A percentile compares a stretch with the other conserved stretches of the same genome.
phyloP scores from a whole-genome alignment of 73 alveolate species.

The Stentor coeruleus region DNA sequence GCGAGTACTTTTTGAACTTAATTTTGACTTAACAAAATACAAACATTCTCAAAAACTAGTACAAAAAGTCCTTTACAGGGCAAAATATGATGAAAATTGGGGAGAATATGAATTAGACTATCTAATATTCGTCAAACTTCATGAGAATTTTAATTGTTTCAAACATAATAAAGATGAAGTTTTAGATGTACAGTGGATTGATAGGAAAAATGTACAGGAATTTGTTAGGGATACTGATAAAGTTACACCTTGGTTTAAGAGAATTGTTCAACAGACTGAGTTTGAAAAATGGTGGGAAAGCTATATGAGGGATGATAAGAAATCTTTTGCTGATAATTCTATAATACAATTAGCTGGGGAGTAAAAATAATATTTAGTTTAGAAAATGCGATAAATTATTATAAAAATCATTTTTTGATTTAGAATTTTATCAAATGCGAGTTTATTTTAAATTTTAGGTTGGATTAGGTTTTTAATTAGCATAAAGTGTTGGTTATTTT shows the following conservation, averaged over 20 bases:
- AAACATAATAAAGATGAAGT: background rate
- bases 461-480: conserved; percentile 74
- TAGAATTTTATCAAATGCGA: too few species aligned
- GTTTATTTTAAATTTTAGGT: background rate
- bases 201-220: background rate
- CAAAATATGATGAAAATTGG: conserved; percentile 64
- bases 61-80: conserved; percentile 66
- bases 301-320: conserved; percentile 4
- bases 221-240: conserved; percentile 39
- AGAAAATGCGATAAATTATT: too few species aligned
- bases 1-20: too few species aligned
- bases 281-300: conserved; percentile 55
- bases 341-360: too few species aligned
- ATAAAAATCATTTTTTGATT: too few species aligned
- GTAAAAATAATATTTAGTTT: too few species aligned
- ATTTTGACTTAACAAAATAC: too few species aligned
- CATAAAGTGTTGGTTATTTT: conserved; percentile 81
- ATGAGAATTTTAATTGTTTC: background rate
- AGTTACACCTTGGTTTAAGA: conserved; percentile 89
- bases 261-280: conserved; percentile 49
- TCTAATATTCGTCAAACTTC: background rate
- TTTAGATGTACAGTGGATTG: background rate
- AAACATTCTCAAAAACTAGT: background rate
- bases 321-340: too few species aligned
- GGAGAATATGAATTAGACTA: background rate